Conservation (phyloP, 2,329 filamentous ascomycete genomes). For the Apiospora phragmitis region DNA sequence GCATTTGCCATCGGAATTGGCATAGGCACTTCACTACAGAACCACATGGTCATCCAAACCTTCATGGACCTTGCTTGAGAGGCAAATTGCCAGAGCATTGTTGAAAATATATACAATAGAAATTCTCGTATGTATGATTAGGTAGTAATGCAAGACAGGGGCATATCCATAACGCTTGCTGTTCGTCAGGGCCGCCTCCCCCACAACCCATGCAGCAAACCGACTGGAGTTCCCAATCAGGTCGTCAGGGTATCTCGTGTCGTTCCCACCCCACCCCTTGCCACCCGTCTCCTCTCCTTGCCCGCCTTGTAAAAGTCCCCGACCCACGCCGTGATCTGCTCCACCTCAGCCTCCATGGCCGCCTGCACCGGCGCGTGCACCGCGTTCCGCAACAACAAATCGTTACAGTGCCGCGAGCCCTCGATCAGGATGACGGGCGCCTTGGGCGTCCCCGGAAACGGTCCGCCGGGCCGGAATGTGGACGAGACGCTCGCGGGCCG, state of each 20-base stretch:
- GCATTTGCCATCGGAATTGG: background rate
- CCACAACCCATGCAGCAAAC: background rate
- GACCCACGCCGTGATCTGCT: slow-evolving; percentile 55
- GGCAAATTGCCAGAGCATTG: background rate
- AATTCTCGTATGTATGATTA: background rate
- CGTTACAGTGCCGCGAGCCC: slow-evolving; percentile 56
- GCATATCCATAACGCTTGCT: background rate
- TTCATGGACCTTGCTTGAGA: background rate
- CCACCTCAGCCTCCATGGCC: slow-evolving; percentile 48
- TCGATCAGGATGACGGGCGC: slow-evolving; percentile 55
- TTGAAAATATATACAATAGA: background rate
- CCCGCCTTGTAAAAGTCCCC: slow-evolving; percentile 41
- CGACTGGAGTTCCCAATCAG: background rate
- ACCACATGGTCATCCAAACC: background rate
- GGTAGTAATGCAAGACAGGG: background rate
- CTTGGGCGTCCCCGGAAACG: slow-evolving; percentile 44
- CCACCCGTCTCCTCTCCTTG: background rate
- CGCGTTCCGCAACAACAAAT: slow-evolving; percentile 48
- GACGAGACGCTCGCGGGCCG: slow-evolving; percentile 53
- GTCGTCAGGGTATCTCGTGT: background rate
- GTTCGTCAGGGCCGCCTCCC: background rate
- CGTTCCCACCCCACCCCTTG: background rate
- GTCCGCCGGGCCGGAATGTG: slow-evolving; percentile 54
- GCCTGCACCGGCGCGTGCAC: slow-evolving; percentile 45
- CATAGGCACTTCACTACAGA: background rate